Conservation (phyloP, 306 rosid genomes). For the Prunus mira region DNA sequence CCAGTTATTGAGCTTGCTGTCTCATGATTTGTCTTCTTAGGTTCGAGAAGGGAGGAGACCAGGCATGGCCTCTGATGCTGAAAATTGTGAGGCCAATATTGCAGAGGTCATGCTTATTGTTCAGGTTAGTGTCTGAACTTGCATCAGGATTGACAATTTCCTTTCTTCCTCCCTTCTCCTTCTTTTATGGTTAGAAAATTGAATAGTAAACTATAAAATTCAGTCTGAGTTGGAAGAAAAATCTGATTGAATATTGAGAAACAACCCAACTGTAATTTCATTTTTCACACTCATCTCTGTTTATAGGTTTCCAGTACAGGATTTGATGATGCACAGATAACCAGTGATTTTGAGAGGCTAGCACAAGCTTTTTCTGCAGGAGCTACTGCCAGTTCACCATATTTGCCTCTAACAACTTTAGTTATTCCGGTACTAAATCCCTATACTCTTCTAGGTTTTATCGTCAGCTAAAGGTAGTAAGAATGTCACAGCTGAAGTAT, state of each 20-base stretch:
- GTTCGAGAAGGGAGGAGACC: conserved; percentile 92
- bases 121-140: conserved; percentile 44
- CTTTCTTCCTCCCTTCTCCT: neutral
- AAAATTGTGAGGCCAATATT: conserved; percentile 43
- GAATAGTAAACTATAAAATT: conserved; percentile 7
- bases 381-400: too few relatives aligned
- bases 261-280: too few relatives aligned
- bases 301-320: too few relatives aligned
- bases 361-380: too few relatives aligned
- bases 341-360: too few relatives aligned
- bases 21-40: conserved; percentile 32
- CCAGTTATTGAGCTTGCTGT: neutral
- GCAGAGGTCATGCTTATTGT: conserved; percentile 87
- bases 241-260: neutral
- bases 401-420: too few relatives aligned
- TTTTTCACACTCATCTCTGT: too few relatives aligned
- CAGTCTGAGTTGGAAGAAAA: conserved; percentile 8
- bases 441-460: too few relatives aligned
- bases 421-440: too few relatives aligned
- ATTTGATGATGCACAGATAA: too few relatives aligned
- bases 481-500: too few relatives aligned
- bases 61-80: conserved; percentile 42
- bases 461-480: too few relatives aligned
- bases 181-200: conserved; percentile 11
- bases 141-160: neutral